These are phyloP conservation scores for Akanthomyces muscarius DNA, from an alignment of 2,329 filamentous ascomycete genomes.

Conservation along the genomic window DNA sequence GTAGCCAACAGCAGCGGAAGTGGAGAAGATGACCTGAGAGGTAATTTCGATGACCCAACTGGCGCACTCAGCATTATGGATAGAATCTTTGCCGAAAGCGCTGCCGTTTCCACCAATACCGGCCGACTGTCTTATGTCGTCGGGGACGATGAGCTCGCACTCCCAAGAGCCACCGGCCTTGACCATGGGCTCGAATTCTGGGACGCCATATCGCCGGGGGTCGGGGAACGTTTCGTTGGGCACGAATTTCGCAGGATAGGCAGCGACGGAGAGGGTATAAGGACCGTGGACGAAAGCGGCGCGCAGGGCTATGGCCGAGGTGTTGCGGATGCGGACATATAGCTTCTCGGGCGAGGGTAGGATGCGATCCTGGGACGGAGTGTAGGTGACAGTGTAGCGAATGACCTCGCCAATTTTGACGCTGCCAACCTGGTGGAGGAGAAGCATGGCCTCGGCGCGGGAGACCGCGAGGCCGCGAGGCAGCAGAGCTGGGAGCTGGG, in stretches of 20 bases:
- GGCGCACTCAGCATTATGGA: constrained; percentile 53
- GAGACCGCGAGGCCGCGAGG: background rate
- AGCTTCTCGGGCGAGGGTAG: constrained; percentile 78
- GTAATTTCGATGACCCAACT: constrained; percentile 89
- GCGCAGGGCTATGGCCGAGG: constrained; percentile 81
- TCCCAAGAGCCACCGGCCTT: constrained; percentile 90
- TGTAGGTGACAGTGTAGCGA: constrained; percentile 89
- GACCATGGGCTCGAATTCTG: constrained; percentile 92
- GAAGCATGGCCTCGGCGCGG: constrained; percentile 60
- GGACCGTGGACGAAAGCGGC: constrained; percentile 96
- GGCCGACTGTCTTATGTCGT: constrained; percentile 66
- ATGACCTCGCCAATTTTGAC: constrained; percentile 94
- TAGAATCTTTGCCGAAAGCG: constrained; percentile 40
- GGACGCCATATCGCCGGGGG: constrained; percentile 67
- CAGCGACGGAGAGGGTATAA: constrained; percentile 83
- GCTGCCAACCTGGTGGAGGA: constrained; percentile 84
- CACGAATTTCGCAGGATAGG: constrained; percentile 78
- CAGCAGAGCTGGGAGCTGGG: constrained; percentile 6
- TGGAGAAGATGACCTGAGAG: constrained; percentile 92
- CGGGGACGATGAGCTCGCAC: constrained; percentile 74
- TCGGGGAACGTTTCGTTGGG: constrained; percentile 74
- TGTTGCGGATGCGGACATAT: constrained; percentile 86
- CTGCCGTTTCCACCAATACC: constrained; percentile 41
- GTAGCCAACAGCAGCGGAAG: constrained; percentile 79
- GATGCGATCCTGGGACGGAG: constrained; percentile 81